Conservation (phyloP, 169 alveolate species). For the Plasmodium cynomolgi region DNA sequence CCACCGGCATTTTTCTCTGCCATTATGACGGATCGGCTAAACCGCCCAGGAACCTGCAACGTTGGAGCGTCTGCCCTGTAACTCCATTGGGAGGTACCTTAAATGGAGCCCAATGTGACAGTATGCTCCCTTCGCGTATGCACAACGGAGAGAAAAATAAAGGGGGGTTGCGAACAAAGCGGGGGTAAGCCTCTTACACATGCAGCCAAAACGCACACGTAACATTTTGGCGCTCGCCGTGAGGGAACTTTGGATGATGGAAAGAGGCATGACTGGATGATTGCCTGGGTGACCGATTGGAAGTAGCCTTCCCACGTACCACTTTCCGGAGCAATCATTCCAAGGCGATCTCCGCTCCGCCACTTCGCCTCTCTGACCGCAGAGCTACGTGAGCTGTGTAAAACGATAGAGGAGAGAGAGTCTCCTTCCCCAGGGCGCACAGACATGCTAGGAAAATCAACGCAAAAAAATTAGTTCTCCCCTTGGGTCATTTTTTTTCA, state of each 20-base stretch:
- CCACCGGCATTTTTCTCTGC: not conserved
- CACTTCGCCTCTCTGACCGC: not conserved
- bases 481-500: not conserved
- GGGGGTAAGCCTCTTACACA: not conserved
- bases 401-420: not conserved
- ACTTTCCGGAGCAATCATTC: not conserved
- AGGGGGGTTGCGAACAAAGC: not conserved
- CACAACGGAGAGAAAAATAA: not conserved
- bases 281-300: not conserved
- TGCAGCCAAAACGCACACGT: not conserved
- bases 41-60: not conserved
- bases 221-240: not conserved
- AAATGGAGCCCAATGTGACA: not conserved
- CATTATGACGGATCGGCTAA: not conserved
- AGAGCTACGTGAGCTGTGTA: not conserved
- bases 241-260: not conserved
- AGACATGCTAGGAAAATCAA: not conserved
- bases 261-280: not conserved
- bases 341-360: not conserved
- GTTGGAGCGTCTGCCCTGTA: not conserved
- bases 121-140: not conserved
- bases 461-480: not conserved
- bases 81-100: not conserved
- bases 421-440: not conserved
- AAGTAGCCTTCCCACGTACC: not conserved